Percentiles rank a stretch among this genome's conserved stretches.
Conservation (phyloP, 2,329 filamentous ascomycete species). For the Truncatella angustata region DNA sequence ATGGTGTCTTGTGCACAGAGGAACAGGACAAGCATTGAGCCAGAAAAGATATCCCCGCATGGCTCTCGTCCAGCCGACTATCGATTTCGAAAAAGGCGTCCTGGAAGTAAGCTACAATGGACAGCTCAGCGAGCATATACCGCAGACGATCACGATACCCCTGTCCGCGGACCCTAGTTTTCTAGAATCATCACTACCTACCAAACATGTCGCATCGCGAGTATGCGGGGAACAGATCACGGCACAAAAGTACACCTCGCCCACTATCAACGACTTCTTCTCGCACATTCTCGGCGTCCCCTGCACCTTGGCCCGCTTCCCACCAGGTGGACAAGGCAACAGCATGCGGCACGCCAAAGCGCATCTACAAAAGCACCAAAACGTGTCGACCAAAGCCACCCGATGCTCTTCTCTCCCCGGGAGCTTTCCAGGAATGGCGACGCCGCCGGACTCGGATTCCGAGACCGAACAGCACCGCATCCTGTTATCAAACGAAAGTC, state of each 20-base stretch:
- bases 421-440: conserved; percentile 52
- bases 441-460: conserved; percentile 57
- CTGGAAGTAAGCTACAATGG: conserved; percentile 59
- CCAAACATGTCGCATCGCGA: conserved; percentile 52
- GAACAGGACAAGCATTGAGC: conserved; percentile 78
- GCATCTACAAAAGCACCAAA: conserved; percentile 61
- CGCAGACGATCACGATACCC: conserved; percentile 50
- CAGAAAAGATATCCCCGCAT: conserved; percentile 88
- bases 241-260: conserved; percentile 67
- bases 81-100: conserved; percentile 68
- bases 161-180: conserved; percentile 66
- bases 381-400: conserved; percentile 11
- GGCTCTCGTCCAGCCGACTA: conserved; percentile 73
- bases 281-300: conserved; percentile 71
- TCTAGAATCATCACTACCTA: conserved; percentile 40
- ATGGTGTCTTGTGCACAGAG: conserved; percentile 90
- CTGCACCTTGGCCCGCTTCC: conserved; percentile 82
- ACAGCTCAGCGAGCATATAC: conserved; percentile 15
- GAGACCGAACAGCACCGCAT: conserved; percentile 56
- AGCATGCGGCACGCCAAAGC: conserved; percentile 70
- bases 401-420: conserved; percentile 43
- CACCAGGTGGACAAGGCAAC: conserved; percentile 59
- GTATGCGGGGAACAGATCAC: conserved; percentile 82
- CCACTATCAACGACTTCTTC: conserved; percentile 72
- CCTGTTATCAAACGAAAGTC: conserved; percentile 87